Base-by-base conservation (phyloP, 2,329 filamentous ascomycete genomes). In the Colletotrichum spaethianum region DNA sequence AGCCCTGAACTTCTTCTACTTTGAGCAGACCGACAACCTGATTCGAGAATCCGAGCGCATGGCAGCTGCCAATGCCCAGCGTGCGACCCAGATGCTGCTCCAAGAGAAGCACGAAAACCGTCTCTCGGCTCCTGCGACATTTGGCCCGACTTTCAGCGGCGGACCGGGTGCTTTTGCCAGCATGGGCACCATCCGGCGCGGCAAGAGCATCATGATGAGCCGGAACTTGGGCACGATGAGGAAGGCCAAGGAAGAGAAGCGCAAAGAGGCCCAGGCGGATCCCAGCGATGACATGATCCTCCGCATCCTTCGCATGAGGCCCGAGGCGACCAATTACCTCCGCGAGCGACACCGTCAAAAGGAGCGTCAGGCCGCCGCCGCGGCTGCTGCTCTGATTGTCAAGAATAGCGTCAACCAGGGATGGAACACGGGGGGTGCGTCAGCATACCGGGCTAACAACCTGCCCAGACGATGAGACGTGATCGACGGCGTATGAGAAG, bases 261-360 rank as follows among this genome's bases (percentile, higher is more conserved):
- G 96, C 74, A 95, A 95, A 77, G 96, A 98, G 80, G 94, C 95
- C 1, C 96, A 99, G 80, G 96, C 96, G 1, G 96, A 98, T 80
- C 96, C 96, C 1, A 98, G 93, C 80, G 96, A 99, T 81, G 96
- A 99, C 80, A 98, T 98, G 93, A 98, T 99, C 75, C 83, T 99
- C 77, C 89, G 96, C 26, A 99, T 99, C 75, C 83, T 99, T 75
- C 89, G 96, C 63, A 99, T 99, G 96, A 88, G 96, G 65, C 94
- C 95, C 2, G 96, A 98, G 83, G 96, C 96, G 3, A 89, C 92
- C 60, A 86, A 90, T 42, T 99, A 99, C 82, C 87, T 99, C 73
- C 94, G 94, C 78, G 96, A 98, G 81, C 88, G 96, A 52, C 95
- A 94, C 80, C 89, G 96, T 75, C 96, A 99, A 80, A 97, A 97